These are phyloP conservation scores for Epithele typhae DNA, from an alignment of 768 basidiomycete genomes.

Conservation along the genomic window DNA sequence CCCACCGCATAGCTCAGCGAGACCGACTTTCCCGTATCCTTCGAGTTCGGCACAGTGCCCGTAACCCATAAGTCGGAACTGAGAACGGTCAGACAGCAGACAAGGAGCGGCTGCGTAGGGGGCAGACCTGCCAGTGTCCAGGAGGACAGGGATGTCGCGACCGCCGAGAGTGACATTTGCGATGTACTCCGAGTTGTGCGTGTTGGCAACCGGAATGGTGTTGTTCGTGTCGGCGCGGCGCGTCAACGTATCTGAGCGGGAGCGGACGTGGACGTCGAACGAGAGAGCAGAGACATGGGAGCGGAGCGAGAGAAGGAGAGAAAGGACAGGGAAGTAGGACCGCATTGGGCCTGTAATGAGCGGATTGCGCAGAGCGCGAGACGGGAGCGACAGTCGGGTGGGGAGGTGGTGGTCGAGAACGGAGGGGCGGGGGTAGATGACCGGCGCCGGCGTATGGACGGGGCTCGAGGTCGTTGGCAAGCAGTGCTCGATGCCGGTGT, in stretches of 20 bases:
- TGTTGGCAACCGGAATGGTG: constrained; percentile 46
- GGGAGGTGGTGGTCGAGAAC: background rate
- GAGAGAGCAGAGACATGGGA: constrained; percentile 26
- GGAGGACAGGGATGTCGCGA: constrained; percentile 48
- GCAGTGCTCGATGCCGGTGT: too few species aligned
- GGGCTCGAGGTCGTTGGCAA: background rate
- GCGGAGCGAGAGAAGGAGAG: constrained; percentile 15
- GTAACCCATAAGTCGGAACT: constrained; percentile 79
- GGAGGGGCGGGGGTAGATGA: too few species aligned
- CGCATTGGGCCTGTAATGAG: constrained; percentile 22
- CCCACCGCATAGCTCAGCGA: constrained; percentile 70
- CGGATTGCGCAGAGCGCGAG: constrained; percentile 12
- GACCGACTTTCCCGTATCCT: constrained; percentile 51
- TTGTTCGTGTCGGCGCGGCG: constrained; percentile 12
- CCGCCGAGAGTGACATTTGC: constrained; percentile 68
- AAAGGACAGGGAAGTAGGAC: constrained; percentile 16
- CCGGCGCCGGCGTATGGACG: too few species aligned
- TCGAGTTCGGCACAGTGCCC: constrained; percentile 42
- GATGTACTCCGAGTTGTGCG: constrained; percentile 70
- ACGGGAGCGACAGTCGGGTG: constrained; percentile 3
- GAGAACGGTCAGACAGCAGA: constrained; percentile 1
- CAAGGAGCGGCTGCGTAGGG: background rate
- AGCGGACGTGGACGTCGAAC: constrained; percentile 28
- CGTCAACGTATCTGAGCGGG: constrained; percentile 7
- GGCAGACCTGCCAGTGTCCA: constrained; percentile 73